Conservation (phyloP, 164 flowering plant species). For the Paratinospora sagittata region DNA sequence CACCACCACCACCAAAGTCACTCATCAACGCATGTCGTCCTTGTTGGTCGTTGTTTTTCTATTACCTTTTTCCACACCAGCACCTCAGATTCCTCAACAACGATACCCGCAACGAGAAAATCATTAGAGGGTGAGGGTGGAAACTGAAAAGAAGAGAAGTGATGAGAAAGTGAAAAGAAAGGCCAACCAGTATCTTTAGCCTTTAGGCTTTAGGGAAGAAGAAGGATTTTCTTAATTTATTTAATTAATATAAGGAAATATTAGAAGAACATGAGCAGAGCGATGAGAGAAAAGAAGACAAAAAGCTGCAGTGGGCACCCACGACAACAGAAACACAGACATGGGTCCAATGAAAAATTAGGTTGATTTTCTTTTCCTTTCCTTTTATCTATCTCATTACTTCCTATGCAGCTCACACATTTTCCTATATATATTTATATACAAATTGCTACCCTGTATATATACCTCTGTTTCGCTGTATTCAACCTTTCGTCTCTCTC, state of each 20-base stretch:
- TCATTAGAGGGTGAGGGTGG: constrained; percentile 32
- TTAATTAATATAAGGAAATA: too few species aligned
- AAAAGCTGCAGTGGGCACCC: constrained; percentile 21
- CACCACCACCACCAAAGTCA: not conserved
- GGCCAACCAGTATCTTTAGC: not conserved
- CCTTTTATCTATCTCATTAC: constrained; percentile 23
- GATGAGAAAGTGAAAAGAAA: not conserved
- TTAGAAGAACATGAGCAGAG: constrained; percentile 9
- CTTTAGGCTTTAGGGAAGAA: not conserved
- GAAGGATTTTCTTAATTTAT: not conserved
- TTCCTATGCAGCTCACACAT: too few species aligned
- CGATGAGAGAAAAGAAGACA: constrained; percentile 10
- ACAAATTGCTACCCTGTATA: constrained; percentile 14
- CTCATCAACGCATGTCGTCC: constrained; percentile 16
- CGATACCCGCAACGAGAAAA: constrained; percentile 48
- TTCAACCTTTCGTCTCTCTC: too few species aligned
- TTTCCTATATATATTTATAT: too few species aligned
- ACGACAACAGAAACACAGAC: constrained; percentile 16
- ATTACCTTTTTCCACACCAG: constrained; percentile 28
- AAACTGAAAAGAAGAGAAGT: constrained; percentile 10
- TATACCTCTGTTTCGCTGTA: constrained; percentile 51
- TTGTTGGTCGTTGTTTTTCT: too few species aligned
- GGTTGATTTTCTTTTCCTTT: constrained; percentile 13
- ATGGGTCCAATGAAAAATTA: constrained; percentile 35
- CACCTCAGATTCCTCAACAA: constrained; percentile 44